Evolutionary conservation across 192 early-diverging fungal species (phyloP), one percentile per base, ranked within the genome.

Genomic region (Linnemannia elongata): DNA sequence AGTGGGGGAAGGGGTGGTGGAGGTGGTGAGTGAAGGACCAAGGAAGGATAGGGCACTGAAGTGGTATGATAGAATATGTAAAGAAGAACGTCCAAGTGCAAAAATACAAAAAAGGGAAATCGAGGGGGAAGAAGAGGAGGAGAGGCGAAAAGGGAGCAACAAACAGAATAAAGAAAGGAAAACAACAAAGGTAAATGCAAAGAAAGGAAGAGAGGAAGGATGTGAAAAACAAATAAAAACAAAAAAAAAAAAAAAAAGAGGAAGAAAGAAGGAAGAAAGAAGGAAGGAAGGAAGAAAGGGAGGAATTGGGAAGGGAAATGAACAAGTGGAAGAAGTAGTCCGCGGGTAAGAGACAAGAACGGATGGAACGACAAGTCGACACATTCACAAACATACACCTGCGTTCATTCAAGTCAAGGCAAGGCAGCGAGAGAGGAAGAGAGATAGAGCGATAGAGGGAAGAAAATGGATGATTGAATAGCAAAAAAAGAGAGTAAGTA

Each of bases 61-160:
- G 15, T 15, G 66, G 30, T 69, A 27, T 36, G 27, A 35, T 69
- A 12, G 9, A 39, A n/a, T 39, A 41, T 33, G 41, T 57, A 44
- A 39, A 18, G 30, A 70, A 75, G 79, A 15, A 52, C 49, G 49
- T 52, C 49, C 49, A 52, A 52, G 49, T 52, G 49, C 47, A 55
- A 39, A 44, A 71, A 54, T 35, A 73, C 71, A 78, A 77, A 70
- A 78, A 77, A 74, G 35, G 57, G 55, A 72, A 77, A 42, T 15
- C 42, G 63, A 76, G 47, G 76, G 63, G 78, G 72, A 45, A 75
- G 72, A 72, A 45, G 18, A 38, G 41, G 41, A 39, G 35, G 42
- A 74, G 33, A 35, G 24, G 38, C 75, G 52, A 73, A 20, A 57
- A 57, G 73, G 79, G 49, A 72, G n/a, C 69, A 44, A 24, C 80